Evolutionary conservation across 306 rosid genomes (phyloP).

Genomic region (Oxytropis ochrocephala): DNA sequence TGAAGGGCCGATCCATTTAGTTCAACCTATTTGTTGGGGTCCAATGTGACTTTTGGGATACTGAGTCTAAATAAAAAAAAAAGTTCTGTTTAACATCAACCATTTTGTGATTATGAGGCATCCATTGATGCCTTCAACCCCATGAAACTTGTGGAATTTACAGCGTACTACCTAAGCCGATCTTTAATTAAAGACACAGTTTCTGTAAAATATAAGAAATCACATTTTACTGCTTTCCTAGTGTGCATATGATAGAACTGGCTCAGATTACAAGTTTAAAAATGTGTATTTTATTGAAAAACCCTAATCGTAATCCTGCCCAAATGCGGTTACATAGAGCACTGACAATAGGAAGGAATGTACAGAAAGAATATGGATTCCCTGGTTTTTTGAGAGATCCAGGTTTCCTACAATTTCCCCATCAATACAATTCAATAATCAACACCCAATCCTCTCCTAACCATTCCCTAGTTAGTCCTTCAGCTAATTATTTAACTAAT

Average conservation of each 20-base stretch:
- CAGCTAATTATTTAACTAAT: neutral
- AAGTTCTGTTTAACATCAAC: neutral
- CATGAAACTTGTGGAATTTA: conserved; percentile 9
- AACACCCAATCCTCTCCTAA: neutral
- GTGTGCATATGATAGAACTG: neutral
- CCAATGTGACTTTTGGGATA: neutral
- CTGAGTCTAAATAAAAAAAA: neutral
- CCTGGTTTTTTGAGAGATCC: neutral
- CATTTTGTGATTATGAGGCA: conserved; percentile 11
- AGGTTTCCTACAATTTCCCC: neutral
- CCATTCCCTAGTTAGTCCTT: neutral
- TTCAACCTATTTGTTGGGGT: neutral
- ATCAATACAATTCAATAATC: neutral
- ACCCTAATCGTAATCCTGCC: neutral
- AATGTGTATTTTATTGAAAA: neutral
- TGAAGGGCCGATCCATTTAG: neutral
- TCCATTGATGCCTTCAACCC: neutral
- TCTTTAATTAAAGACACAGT: neutral
- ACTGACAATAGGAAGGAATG: neutral
- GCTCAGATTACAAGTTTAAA: neutral
- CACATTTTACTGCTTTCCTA: neutral
- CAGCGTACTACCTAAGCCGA: conserved; percentile 13
- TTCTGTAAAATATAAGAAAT: neutral
- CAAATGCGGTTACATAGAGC: neutral
- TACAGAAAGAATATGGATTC: neutral